A percentile compares a stretch with the other conserved stretches of the same genome.
Conservation (phyloP, 345 rosid genomes). For the Hibiscus syriacus region DNA sequence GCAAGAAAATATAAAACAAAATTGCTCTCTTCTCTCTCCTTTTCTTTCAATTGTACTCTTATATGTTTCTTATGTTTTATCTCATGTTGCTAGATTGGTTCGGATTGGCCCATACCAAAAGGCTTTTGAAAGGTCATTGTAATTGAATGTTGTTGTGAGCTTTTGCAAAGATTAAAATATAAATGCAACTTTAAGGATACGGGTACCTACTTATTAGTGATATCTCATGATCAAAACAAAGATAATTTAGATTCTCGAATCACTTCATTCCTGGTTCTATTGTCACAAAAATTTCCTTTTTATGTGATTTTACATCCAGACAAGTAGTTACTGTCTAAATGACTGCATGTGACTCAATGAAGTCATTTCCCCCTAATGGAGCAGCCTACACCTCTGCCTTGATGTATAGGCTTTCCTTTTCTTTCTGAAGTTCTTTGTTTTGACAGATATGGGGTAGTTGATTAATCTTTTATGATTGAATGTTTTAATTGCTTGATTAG, state of each 20-base stretch:
- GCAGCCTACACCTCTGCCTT: background rate
- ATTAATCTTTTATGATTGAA: background rate
- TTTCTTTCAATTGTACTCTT: too few relatives aligned
- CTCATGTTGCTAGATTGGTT: too few relatives aligned
- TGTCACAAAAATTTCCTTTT: background rate
- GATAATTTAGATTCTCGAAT: background rate
- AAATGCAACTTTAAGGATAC: background rate
- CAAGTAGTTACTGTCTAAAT: background rate
- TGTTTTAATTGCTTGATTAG: background rate
- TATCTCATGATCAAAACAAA: background rate
- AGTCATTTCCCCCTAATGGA: background rate
- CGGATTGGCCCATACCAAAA: background rate
- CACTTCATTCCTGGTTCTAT: background rate
- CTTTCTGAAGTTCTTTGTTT: background rate
- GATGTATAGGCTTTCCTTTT: background rate
- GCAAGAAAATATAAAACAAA: too few relatives aligned
- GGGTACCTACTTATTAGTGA: background rate
- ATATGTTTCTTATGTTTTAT: too few relatives aligned
- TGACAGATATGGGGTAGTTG: background rate
- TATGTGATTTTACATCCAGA: background rate
- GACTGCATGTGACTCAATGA: background rate
- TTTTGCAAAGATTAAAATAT: background rate
- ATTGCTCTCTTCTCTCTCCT: too few relatives aligned
- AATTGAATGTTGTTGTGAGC: background rate
- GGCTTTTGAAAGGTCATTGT: background rate